Conservation (phyloP, 1,284 basidiomycete genomes). For the Caloboletus firmus region DNA sequence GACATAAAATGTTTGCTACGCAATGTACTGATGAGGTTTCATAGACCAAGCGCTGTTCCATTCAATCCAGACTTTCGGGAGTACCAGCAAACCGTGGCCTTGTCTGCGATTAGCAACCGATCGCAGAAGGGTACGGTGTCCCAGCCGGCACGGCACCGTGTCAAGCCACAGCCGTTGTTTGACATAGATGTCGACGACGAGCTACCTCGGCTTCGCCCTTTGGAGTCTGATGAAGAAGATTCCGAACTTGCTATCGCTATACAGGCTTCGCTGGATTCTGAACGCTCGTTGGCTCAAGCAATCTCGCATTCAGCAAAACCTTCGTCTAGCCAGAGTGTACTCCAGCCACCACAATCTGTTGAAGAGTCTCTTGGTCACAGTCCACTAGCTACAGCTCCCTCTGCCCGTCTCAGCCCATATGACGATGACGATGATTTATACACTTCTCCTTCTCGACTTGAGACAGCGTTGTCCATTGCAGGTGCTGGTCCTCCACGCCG, state of each 20-base stretch:
- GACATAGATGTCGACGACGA: conserved; percentile 53
- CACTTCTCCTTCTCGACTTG: conserved; percentile 54
- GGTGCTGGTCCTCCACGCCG: conserved; percentile 47
- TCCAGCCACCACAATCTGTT: conserved; percentile 4
- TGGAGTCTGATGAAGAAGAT: conserved; percentile 52
- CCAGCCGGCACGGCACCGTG: conserved; percentile 34
- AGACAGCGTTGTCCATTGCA: conserved; percentile 64
- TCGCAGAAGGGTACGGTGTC: conserved; percentile 40
- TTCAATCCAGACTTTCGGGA: conserved; percentile 69
- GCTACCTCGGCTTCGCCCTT: conserved; percentile 18
- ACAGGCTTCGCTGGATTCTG: conserved; percentile 52
- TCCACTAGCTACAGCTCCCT: conserved; percentile 9
- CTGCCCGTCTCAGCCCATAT: conserved; percentile 5
- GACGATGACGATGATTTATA: conserved; percentile 42
- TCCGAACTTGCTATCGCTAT: conserved; percentile 56
- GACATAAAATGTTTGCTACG: conserved; percentile 23
- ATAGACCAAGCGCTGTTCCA: conserved; percentile 35
- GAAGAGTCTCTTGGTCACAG: background rate
- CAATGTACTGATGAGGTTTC: conserved; percentile 19
- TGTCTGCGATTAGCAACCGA: conserved; percentile 63
- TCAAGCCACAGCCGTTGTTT: conserved; percentile 52
- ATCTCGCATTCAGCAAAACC: background rate
- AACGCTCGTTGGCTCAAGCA: background rate
- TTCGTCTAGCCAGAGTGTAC: conserved; percentile 4
- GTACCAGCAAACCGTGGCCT: conserved; percentile 63